Base-by-base conservation (phyloP, 1,284 basidiomycete genomes). In the Coriolopsis trogii region DNA sequence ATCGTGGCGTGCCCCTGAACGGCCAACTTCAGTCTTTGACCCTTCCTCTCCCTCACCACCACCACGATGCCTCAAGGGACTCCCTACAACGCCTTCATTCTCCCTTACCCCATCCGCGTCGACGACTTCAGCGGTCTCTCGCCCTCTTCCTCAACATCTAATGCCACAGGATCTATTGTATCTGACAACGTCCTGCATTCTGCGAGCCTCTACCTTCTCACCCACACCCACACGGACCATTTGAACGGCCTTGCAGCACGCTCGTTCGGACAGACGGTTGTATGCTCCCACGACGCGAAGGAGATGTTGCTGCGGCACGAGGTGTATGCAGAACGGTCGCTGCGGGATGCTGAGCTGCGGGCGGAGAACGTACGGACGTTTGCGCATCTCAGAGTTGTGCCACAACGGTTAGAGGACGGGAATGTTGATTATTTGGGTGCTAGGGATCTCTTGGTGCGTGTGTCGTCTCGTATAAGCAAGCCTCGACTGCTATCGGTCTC, bases 171-270 rank as follows among this genome's bases (percentile, higher is more conserved):
- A 15, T 29, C 43, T 4, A 45, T 41, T 24, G 23, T 33, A 5
- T 53, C 74, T 16, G 56, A 71, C 49, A 55, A 70, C 61, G 39
- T 58, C 51, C 68, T 72, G 40, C 73, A 73, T 23, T 63, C 73
- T 8, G 85, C 89, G 0, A 76, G 77, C 5, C 74, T 93, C 6
- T 83, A 89, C 67, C 79, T 95, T 7, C 78, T 95, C 47, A 85
- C 87, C 0, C 92, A 95, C 64, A 89, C 91, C 0, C 93, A 95
- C 69, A 78, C 91, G 0, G 93, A 94, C 68, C 92, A 94, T 65
- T 75, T 89, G 48, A 72, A 69, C 37, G 90, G 90, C 4, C 74
- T 92, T 10, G 77, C 82, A 16, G 77, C 86, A 16, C 82, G 84
- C 55, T 86, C 84, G 0, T 91, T 92, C 59, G 81, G 78, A 2